Base-by-base conservation (phyloP, 2,329 filamentous ascomycete genomes). In the Nemania serpens region DNA sequence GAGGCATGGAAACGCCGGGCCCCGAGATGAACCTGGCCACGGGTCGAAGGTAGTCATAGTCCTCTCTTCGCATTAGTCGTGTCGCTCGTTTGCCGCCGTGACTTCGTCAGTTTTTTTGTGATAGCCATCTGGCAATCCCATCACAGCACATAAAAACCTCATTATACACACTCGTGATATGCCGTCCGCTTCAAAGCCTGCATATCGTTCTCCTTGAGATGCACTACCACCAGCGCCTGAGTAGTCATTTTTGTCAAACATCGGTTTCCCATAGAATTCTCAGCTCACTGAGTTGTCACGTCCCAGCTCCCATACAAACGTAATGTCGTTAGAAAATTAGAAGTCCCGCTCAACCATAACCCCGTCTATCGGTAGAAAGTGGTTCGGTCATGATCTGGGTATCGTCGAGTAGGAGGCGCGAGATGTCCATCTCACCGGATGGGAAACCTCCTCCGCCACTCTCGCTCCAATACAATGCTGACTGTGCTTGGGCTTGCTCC, bases 341-440 rank as follows among this genome's bases (percentile, higher is more conserved):
- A 9, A 22, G 12, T 15, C 43, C 18, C 15, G 15, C 39, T 71
- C 66, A 73, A 42, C 71, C 70, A 39, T 68, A 63, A 20, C 72
- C 72, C 42, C 72, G 67, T 59, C 68, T 68, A 22, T 75, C 73
- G 5, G 63, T 53, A 29, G 62, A 57, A 11, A 66, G 46, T 10
- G 66, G 53, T 29, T 74, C 71, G 25, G 62, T 64, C 49, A 67
- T 58, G 13, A 59, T 55, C 49, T 76, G 76, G 3, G 75, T 74
- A 63, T 86, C 84, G 55, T 87, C 83, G n/a, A 87, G 76, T 2
- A 88, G 71, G 1, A 88, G 76, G 12, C 85, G 79, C 15, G 84
- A 84, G 47, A 88, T 86, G 53, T 85, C 85, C 85, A 88, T 88
- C 69, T 87, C 85, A 15, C 82, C 80, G 9, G 55, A 79, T 75